These are phyloP conservation scores for Rhododendron ferrugineum DNA, from an alignment of 148 eudicot genomes.

Conservation along the genomic window DNA sequence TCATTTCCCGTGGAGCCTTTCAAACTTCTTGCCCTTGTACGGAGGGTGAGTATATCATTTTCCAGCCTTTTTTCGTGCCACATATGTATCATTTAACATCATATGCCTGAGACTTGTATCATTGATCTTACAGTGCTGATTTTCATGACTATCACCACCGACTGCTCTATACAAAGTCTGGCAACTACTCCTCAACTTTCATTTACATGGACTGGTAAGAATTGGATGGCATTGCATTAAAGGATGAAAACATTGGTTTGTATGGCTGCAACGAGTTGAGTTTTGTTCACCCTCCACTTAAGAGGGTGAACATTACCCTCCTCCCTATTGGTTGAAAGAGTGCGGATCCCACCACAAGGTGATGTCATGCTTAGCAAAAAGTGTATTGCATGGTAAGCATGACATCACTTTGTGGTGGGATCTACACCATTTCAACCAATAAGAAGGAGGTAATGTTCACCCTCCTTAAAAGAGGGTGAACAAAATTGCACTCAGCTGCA, in stretches of 20 bases:
- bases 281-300: no score
- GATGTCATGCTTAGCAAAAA: no score
- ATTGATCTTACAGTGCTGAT: slow-evolving; percentile 57
- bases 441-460: no score
- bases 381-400: no score
- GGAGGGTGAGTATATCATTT: slow-evolving; percentile 60
- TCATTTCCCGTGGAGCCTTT: slow-evolving; percentile 94
- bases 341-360: no score
- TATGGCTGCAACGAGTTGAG: neutral
- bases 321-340: no score
- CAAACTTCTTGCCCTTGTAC: slow-evolving; percentile 80
- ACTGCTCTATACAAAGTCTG: slow-evolving; percentile 80
- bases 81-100: neutral
- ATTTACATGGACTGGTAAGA: slow-evolving; percentile 88
- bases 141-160: slow-evolving; percentile 97
- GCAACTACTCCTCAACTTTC: slow-evolving; percentile 95
- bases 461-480: no score
- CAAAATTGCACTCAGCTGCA: neutral
- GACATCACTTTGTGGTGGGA: no score
- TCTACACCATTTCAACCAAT: no score
- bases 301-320: no score
- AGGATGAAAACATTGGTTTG: neutral
- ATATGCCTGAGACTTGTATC: neutral
- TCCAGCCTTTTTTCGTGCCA: neutral
- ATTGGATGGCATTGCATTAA: neutral